phyloP scores from a whole-genome alignment of 1,139 yeast genomes.

The Geotrichum aggregatum region DNA sequence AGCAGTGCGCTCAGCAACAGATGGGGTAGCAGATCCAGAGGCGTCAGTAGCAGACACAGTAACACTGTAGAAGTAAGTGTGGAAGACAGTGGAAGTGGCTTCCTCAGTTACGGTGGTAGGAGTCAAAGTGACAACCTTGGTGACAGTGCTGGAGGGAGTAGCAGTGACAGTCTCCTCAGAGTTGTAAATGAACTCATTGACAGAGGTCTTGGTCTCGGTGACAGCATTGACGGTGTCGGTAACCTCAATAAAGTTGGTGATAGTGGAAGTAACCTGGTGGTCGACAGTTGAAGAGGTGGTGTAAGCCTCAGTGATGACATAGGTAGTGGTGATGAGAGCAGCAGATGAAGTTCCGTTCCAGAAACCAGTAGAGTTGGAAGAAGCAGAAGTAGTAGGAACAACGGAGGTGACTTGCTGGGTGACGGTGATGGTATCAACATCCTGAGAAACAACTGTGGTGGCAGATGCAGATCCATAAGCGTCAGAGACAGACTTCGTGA shows the following conservation, averaged over 20 bases:
- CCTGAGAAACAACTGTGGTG: neutral
- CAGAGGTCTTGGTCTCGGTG: constrained; percentile 3
- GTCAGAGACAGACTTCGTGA: constrained; percentile 8
- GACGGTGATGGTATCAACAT: constrained; percentile 12
- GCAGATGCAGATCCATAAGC: neutral
- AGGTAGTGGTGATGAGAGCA: neutral
- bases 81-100: constrained; percentile 2
- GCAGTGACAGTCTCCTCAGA: constrained; percentile 8
- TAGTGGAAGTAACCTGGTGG: constrained; percentile 10
- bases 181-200: constrained; percentile 16
- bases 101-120: constrained; percentile 1
- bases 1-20: constrained; percentile 8
- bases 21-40: neutral
- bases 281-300: constrained; percentile 3
- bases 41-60: neutral
- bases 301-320: neutral
- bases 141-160: constrained; percentile 4
- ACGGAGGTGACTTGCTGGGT: constrained; percentile 3
- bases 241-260: constrained; percentile 17
- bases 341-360: neutral
- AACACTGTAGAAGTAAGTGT: constrained; percentile 5
- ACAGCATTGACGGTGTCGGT: constrained; percentile 4
- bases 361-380: neutral
- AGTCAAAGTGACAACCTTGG: constrained; percentile 11
- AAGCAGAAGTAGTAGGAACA: neutral